These are phyloP conservation scores for Erythrophleum ivorense DNA, from an alignment of 331 rosid genomes.

Conservation along the genomic window DNA sequence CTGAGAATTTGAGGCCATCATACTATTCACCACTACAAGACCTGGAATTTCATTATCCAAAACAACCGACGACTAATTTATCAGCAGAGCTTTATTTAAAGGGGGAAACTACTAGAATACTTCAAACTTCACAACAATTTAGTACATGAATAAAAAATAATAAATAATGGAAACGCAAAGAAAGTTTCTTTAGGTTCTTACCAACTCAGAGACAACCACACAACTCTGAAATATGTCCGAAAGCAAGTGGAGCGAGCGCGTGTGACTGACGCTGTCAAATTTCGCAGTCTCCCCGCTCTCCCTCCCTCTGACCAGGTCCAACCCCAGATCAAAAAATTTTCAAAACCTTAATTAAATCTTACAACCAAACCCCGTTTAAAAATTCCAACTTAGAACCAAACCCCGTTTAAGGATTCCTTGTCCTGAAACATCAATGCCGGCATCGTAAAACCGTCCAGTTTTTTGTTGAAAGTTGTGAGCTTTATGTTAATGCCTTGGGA, in stretches of 20 bases:
- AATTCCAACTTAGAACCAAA: background rate
- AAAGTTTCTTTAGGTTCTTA: background rate
- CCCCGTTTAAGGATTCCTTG: too few relatives aligned
- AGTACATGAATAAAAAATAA: background rate
- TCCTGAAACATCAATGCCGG: conserved; percentile 9
- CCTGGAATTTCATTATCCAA: conserved; percentile 10
- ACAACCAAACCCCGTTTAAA: conserved; percentile 5
- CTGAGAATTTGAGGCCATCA: conserved; percentile 15
- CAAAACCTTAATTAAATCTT: background rate
- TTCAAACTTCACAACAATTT: conserved; percentile 1
- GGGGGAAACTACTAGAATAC: background rate
- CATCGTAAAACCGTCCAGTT: background rate
- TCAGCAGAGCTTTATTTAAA: background rate
- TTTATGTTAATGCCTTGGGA: background rate
- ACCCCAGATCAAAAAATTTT: background rate
- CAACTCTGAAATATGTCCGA: background rate
- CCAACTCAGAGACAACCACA: conserved; percentile 24
- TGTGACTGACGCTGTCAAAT: conserved; percentile 11
- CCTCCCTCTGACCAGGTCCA: conserved; percentile 9
- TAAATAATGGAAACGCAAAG: conserved; percentile 3
- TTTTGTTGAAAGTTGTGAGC: background rate
- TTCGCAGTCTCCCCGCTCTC: conserved; percentile 14
- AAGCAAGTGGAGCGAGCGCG: conserved; percentile 22
- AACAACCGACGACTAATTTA: background rate
- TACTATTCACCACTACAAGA: background rate